Evolutionary conservation across 805 yeast genomes (phyloP), one percentile per base, ranked within the genome.

Genomic region (Starmerella scarabaei): DNA sequence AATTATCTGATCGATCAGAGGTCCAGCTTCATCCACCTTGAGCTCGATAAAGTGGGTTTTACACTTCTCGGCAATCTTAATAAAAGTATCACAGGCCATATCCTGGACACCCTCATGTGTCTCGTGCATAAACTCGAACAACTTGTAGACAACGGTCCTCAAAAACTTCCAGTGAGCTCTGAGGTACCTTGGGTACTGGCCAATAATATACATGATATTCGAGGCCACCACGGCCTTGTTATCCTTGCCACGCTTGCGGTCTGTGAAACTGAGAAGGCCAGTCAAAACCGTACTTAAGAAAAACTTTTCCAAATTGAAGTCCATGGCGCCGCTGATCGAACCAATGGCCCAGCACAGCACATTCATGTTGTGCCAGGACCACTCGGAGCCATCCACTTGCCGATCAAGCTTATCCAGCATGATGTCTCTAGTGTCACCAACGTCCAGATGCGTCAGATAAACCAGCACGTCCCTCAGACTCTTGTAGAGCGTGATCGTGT

Each of bases 51-150:
- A 91, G 62, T 88, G 96, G 50, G 86, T 77, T 62, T 85, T 86
- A 71, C 98, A 91, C 64, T 91, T 91, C 51, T 75, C 78, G 18
- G 94, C 83, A 60, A 91, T 91, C 61, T 91, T 91, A 58, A 88
- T 88, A 58, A 91, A 91, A 1, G 99, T 91, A 62, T 91, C 99
- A 68, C 98, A 91, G 7, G 99, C 98, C 98, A 91, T 91, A 62
- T 91, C 98, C 65, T 91, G 98, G 46, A 91, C 98, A 66, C 98
- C 98, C 62, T 88, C 99, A 62, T 91, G 99, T n/a, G 96, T 85
- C 69, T 91, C 99, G 66, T 91, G 97, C 99, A 91, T 91, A 57
- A 91, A 91, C 61, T 91, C 98, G 61, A 91, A 91, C 54, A 91
- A 70, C 62, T 91, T 91, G 63, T 83, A 79, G 45, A 91, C 88